These are phyloP conservation scores for Huntiella bhutanensis DNA, from an alignment of 2,329 filamentous ascomycete genomes.

Conservation along the genomic window DNA sequence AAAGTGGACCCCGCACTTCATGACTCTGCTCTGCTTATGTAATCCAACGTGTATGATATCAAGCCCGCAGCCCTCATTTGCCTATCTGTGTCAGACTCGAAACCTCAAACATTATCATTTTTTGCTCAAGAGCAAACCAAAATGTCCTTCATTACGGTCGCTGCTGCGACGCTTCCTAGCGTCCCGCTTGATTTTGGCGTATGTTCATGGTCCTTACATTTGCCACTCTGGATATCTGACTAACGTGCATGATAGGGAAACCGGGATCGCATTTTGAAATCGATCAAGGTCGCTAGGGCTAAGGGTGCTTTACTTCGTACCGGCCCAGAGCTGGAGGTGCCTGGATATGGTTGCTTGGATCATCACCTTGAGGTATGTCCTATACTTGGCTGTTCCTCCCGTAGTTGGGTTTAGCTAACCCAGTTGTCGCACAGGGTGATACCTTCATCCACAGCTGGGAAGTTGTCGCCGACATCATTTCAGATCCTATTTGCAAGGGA, in stretches of 20 bases:
- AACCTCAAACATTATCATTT: background rate
- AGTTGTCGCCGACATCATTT: conserved; percentile 18
- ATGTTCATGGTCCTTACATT: background rate
- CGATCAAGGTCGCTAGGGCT: conserved; percentile 39
- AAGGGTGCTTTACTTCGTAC: conserved; percentile 42
- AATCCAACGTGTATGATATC: background rate
- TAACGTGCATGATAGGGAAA: conserved; percentile 28
- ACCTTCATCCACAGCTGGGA: conserved; percentile 19
- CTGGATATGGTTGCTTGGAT: conserved; percentile 19
- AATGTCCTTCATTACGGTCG: conserved; percentile 20
- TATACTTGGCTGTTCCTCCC: no score
- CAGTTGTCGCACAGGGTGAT: conserved; percentile 14
- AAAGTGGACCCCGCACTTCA: no score
- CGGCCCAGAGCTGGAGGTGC: conserved; percentile 28
- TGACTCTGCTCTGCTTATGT: background rate
- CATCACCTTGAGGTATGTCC: conserved; percentile 16
- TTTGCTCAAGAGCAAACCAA: background rate
- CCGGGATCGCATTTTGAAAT: conserved; percentile 40
- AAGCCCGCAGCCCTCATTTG: background rate
- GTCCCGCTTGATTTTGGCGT: conserved; percentile 36
- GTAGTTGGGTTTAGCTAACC: background rate
- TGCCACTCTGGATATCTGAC: background rate
- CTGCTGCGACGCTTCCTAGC: conserved; percentile 19
- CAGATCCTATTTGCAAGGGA: conserved; percentile 16
- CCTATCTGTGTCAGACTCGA: background rate